These are phyloP conservation scores for Erysimum cheiri DNA, from an alignment of 441 rosid genomes.

Conservation along the genomic window DNA sequence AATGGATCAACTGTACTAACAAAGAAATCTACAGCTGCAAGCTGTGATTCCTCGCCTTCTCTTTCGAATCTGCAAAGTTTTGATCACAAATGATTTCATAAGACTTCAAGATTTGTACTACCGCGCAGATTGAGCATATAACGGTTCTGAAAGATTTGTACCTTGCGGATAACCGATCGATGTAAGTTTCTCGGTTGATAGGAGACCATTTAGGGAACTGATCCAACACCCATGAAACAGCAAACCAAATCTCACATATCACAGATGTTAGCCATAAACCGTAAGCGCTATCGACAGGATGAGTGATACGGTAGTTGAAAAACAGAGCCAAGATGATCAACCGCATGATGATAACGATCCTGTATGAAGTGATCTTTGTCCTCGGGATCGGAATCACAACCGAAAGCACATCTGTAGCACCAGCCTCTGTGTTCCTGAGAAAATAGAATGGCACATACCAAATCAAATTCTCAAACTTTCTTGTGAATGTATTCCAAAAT, in stretches of 20 bases:
- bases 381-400: conserved; percentile 64
- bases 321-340: conserved; percentile 83
- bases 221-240: conserved; percentile 96
- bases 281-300: conserved; percentile 92
- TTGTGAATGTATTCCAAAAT: neutral
- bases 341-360: conserved; percentile 74
- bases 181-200: conserved; percentile 64
- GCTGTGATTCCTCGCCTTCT: conserved; percentile 83
- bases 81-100: conserved; percentile 6
- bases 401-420: conserved; percentile 75
- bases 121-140: neutral
- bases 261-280: conserved; percentile 90
- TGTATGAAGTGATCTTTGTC: conserved; percentile 77
- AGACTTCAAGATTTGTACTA: conserved; percentile 12
- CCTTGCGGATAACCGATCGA: conserved; percentile 85
- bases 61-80: conserved; percentile 70
- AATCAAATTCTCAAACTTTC: neutral
- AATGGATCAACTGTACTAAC: conserved; percentile 97
- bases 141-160: conserved; percentile 37
- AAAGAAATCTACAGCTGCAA: conserved; percentile 92
- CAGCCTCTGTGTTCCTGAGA: conserved; percentile 60
- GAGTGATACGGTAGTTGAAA: conserved; percentile 86
- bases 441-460: neutral
- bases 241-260: conserved; percentile 99
- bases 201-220: conserved; percentile 99